Evolutionary conservation across 169 alveolate genomes (phyloP), one percentile per base, ranked within the genome.

Genomic region (Besnoitia besnoiti): DNA sequence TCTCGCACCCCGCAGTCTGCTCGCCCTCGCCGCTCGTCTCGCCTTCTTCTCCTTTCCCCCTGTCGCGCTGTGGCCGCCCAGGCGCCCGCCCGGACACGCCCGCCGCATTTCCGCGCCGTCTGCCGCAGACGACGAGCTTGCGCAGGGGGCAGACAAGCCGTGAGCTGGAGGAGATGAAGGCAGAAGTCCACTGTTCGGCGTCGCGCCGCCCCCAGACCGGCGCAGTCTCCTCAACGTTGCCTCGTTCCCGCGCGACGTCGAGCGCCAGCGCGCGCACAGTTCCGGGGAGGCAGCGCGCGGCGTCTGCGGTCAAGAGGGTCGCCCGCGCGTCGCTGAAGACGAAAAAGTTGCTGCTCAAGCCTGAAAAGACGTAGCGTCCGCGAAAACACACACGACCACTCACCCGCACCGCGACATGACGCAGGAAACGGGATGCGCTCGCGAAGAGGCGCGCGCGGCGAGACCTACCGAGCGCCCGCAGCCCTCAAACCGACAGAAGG

Each of bases 321-420:
- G 10, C n/a, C 47, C n/a, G 80, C 40, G 80, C 7, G 24, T 21
- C 80, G 80, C 44, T 67, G 80, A 30, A 67, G 44, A 16, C 80
- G 80, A 67, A 67, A n/a, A 67, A 67, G n/a, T 67, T 67, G 44
- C 80, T 67, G 80, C 80, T 67, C 7, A 67, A 16, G n/a, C 80
- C 80, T 67, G n/a, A n/a, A n/a, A n/a, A n/a, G n/a, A n/a, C n/a
- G n/a, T n/a, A n/a, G n/a, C n/a, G n/a, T n/a, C n/a, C n/a, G n/a
- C n/a, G n/a, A n/a, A n/a, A n/a, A n/a, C n/a, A n/a, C n/a, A n/a
- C n/a, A n/a, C n/a, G n/a, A n/a, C n/a, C n/a, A n/a, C n/a, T n/a
- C n/a, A n/a, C n/a, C n/a, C n/a, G n/a, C n/a, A n/a, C n/a, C n/a
- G n/a, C n/a, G n/a, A n/a, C n/a, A n/a, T n/a, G n/a, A n/a, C n/a